Conservation (phyloP, 2,329 filamentous ascomycete genomes). For the Aureobasidium musti region DNA sequence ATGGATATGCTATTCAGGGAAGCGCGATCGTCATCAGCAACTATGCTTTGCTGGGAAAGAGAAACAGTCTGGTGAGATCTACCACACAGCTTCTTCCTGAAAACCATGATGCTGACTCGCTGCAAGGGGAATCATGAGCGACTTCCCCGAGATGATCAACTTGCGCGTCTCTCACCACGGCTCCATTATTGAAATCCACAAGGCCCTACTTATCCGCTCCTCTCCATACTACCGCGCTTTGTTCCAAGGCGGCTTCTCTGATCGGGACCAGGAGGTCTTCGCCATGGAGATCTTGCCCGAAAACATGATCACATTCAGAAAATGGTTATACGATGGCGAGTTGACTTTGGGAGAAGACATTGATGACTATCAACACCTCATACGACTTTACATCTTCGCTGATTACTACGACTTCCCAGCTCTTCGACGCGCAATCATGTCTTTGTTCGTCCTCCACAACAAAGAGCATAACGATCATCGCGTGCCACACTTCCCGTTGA, state of each 20-base stretch:
- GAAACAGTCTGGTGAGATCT: not conserved
- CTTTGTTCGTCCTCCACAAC: not conserved
- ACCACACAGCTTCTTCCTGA: too few species aligned
- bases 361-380: not conserved
- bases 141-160: not conserved
- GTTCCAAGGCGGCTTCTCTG: not conserved
- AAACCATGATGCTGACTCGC: not conserved
- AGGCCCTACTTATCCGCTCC: not conserved
- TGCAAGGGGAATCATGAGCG: not conserved
- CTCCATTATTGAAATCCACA: not conserved
- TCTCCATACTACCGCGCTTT: not conserved
- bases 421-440: not conserved
- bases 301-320: not conserved
- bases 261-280: not conserved
- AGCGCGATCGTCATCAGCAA: not conserved
- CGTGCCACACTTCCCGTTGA: not conserved
- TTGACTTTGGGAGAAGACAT: not conserved
- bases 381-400: not conserved
- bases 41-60: not conserved
- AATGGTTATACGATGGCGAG: not conserved
- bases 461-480: not conserved
- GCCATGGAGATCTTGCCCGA: not conserved
- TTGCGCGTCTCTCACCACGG: not conserved
- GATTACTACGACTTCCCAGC: not conserved
- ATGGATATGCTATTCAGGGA: too few species aligned